Conservation (phyloP, 73 alveolate genomes). For the Paramecium octaurelia region DNA sequence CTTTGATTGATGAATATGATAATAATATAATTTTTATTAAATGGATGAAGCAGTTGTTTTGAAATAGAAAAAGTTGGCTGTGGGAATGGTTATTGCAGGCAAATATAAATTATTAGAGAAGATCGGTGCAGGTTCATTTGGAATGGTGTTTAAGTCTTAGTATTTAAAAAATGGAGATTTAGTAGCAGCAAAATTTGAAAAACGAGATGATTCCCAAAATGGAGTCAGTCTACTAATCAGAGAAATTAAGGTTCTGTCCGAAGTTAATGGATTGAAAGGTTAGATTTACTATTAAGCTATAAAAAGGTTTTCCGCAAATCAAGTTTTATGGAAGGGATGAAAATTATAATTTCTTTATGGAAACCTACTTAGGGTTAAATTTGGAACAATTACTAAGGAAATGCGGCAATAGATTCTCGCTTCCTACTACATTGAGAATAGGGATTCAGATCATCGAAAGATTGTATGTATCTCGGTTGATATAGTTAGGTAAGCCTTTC, state of each 20-base stretch:
- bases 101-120: constrained; percentile 60
- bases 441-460: constrained; percentile 66
- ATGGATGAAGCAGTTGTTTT: neutral
- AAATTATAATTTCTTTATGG: constrained; percentile 67
- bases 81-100: constrained; percentile 24
- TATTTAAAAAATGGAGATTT: constrained; percentile 67
- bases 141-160: constrained; percentile 70
- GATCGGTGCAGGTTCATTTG: constrained; percentile 79
- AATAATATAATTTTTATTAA: neutral
- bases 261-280: constrained; percentile 56
- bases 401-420: constrained; percentile 61
- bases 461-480: neutral
- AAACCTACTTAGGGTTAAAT: constrained; percentile 71
- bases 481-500: constrained; percentile 62
- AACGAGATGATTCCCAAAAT: constrained; percentile 66
- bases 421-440: constrained; percentile 53
- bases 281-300: neutral
- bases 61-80: neutral
- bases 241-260: constrained; percentile 68
- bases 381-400: constrained; percentile 65
- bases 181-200: constrained; percentile 77
- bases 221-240: constrained; percentile 66
- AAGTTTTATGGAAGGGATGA: constrained; percentile 65
- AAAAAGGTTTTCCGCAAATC: constrained; percentile 67
- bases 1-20: neutral